Base-by-base conservation (phyloP, 2,329 filamentous ascomycete genomes). In the Diplodia sapinea region DNA sequence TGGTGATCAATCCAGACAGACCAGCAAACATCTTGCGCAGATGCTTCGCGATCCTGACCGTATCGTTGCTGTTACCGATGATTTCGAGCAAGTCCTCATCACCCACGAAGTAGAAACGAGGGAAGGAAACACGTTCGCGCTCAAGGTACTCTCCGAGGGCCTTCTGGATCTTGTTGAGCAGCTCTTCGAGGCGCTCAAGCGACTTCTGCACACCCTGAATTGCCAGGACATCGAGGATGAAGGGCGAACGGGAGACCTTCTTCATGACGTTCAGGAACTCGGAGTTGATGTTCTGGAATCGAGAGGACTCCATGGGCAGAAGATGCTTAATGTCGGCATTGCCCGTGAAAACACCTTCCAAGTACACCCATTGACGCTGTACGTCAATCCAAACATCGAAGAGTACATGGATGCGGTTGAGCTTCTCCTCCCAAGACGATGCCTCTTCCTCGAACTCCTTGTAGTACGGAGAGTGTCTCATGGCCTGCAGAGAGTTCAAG, bases 11-110 rank as follows among this genome's bases (percentile, higher is more conserved):
- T 3, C 95, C 95, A 4, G 91, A 94, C 57, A 99, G 85, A 70
- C 95, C 95, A 70, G 96, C 95, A 83, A 99, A 99, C 95, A 99
- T 99, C 84, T 99, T 99, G 79, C 96, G 94, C 84, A 99, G 93
- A 82, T 99, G 96, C 79, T 99, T 99, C 50, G 95, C 93, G 72
- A 99, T 96, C 66, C 95, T 93, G 69, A 95, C 82, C 11, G 94
- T 97, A 75, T 99, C 95, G 75, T 97, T 97, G 82, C 94, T 98
- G 79, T 99, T 99, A 77, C 95, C 95, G 71, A 99, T 99, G 81
- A 99, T 99, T 79, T 99, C 95, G 29, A 99, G 85, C 68, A 99
- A 83, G 80, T 99, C 95, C 77, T 99, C 96, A 74, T 99, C 96
- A 78, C 95, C 95, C 67, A 99, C 96, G 74, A 99, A 99, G 83